These are phyloP conservation scores for Alternaria triticina DNA, from an alignment of 2,329 filamentous ascomycete species.

Conservation along the genomic window DNA sequence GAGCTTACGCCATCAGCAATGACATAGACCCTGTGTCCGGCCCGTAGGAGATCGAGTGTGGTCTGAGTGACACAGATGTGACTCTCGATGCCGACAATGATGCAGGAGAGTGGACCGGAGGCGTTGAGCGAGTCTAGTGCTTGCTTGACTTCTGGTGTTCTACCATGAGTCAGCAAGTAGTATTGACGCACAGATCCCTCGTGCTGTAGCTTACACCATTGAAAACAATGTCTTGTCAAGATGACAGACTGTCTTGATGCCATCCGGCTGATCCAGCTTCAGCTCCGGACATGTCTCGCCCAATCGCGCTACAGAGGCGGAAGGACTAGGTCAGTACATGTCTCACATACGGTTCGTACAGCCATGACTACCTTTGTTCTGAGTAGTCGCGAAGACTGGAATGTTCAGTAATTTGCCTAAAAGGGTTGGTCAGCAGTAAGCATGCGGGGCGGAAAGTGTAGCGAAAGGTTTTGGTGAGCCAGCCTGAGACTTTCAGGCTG, in stretches of 20 bases:
- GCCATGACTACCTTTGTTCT: slow-evolving; percentile 62
- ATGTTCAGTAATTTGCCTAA: slow-evolving; percentile 67
- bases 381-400: slow-evolving; percentile 85
- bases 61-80: slow-evolving; percentile 97
- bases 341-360: not conserved
- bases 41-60: slow-evolving; percentile 72
- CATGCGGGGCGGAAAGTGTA: not conserved
- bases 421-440: slow-evolving; percentile 13
- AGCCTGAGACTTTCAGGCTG: not conserved
- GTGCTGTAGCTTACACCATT: slow-evolving; percentile 64
- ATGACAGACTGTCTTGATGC: slow-evolving; percentile 62
- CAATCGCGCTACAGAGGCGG: slow-evolving; percentile 62
- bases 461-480: slow-evolving; percentile 1
- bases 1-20: slow-evolving; percentile 89
- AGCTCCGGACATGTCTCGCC: slow-evolving; percentile 82
- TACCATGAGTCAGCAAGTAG: not conserved
- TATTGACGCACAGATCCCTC: not conserved
- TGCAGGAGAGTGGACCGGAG: slow-evolving; percentile 54
- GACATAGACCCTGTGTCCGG: slow-evolving; percentile 83
- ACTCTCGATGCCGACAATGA: slow-evolving; percentile 88
- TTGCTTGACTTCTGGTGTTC: slow-evolving; percentile 67
- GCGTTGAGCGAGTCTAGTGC: slow-evolving; percentile 48
- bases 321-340: not conserved
- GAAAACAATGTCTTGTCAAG: slow-evolving; percentile 89
- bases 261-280: slow-evolving; percentile 56